phyloP scores from a whole-genome alignment of 2,329 filamentous ascomycete species.

The Hymenotorrendiella dingleyae region DNA sequence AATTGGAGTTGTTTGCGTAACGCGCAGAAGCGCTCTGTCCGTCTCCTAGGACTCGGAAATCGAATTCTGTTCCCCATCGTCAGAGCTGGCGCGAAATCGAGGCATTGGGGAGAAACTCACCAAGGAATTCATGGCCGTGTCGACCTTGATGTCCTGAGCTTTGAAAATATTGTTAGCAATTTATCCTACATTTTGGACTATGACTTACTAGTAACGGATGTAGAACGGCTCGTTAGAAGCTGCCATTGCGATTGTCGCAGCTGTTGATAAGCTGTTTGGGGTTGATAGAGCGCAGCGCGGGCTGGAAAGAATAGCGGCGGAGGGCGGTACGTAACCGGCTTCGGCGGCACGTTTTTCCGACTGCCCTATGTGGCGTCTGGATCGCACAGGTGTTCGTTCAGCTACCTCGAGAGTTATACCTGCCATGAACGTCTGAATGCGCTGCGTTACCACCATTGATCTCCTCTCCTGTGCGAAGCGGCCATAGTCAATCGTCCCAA shows the following conservation, averaged over 20 bases:
- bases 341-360: too few relatives aligned
- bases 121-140: constrained; percentile 96
- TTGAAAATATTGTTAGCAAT: constrained; percentile 24
- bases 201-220: constrained; percentile 86
- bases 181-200: not conserved
- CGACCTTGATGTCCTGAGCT: constrained; percentile 97
- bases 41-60: constrained; percentile 88
- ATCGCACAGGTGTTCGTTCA: constrained; percentile 13
- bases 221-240: constrained; percentile 73
- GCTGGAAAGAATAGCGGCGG: too few relatives aligned
- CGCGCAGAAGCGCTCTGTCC: constrained; percentile 88
- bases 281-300: too few relatives aligned
- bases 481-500: constrained; percentile 9
- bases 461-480: constrained; percentile 16
- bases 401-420: constrained; percentile 9
- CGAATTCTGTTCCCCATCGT: constrained; percentile 65
- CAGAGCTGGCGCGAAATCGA: constrained; percentile 5
- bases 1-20: constrained; percentile 99
- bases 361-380: constrained; percentile 12
- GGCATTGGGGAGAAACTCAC: constrained; percentile 41
- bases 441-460: constrained; percentile 18
- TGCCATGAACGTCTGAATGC: constrained; percentile 23
- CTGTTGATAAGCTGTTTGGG: too few relatives aligned
- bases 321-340: too few relatives aligned
- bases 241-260: constrained; percentile 21